Evolutionary conservation across 495 filamentous ascomycete species (phyloP), one percentile per base, ranked within the genome.

Genomic region (Penicillium soppii): DNA sequence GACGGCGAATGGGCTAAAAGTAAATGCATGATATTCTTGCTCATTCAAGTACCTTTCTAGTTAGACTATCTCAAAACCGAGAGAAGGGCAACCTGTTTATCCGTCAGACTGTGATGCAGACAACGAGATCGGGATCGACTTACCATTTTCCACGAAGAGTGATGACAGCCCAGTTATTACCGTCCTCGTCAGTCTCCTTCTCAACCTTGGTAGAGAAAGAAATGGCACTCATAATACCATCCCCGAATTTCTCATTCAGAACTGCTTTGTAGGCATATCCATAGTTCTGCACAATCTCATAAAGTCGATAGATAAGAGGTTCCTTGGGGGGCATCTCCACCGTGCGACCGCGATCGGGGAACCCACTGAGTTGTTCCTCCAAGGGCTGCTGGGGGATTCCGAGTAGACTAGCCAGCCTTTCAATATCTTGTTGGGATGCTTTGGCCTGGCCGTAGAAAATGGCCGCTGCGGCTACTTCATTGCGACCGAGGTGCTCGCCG

Each of bases 161-260:
- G 67, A 98, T 98, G 42, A 91, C 83, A 13, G 87, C 94, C 92
- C 92, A 95, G 33, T 77, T 75, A 54, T 81, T 84, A 15, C 91
- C 92, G 61, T 88, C 79, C 47, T 83, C 79, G 72, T 97, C 94
- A 7, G 83, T 83, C 82, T 98, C 94, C 80, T 96, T 97, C 73
- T 97, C 90, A 12, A 98, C 89, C 70, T 91, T 92, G 1, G 91
- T 95, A 32, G 83, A 86, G 65, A 98, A 98, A 6, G 85, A 82
- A 65, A 98, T 96, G 0, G 92, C 94, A 63, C 90, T 95, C 94
- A 98, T 97, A 61, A 98, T 98, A 0, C 94, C 94, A 70, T 98
- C 94, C 0, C 94, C 94, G 73, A 98, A 97, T 76, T 96, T 98
- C 82, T 98, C 94, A 64, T 98, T 98, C 68, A 98, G 67, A 7